Percentiles rank a stretch among this genome's conserved stretches.
Conservation (phyloP, 257 asterid species). For the Linderniella brevidens region DNA sequence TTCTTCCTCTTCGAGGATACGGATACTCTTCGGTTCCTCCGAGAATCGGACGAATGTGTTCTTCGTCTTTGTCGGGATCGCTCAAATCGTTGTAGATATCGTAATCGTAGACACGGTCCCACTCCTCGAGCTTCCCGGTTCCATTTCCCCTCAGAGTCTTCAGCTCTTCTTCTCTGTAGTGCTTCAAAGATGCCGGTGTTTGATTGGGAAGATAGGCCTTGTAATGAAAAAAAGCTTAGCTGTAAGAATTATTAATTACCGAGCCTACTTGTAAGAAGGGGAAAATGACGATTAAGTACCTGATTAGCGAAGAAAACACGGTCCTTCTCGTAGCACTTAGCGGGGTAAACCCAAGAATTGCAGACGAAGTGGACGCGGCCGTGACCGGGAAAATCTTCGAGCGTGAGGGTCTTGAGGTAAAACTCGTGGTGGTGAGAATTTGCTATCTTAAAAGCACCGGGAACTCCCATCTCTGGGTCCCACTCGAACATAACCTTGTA, state of each 20-base stretch:
- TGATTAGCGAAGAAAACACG: slow-evolving; percentile 60
- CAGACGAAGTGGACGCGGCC: slow-evolving; percentile 52
- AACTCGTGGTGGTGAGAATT: slow-evolving; percentile 54
- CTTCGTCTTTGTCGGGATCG: slow-evolving; percentile 47
- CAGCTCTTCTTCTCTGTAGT: slow-evolving; percentile 52
- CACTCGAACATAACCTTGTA: slow-evolving; percentile 48
- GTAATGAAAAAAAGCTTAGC: slow-evolving; percentile 4
- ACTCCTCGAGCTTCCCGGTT: slow-evolving; percentile 44
- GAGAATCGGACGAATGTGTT: slow-evolving; percentile 36
- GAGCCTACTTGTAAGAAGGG: neutral
- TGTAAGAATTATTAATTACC: neutral
- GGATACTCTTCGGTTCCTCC: slow-evolving; percentile 60
- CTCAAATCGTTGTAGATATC: slow-evolving; percentile 60
- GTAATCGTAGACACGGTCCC: slow-evolving; percentile 66
- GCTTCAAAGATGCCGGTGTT: slow-evolving; percentile 40
- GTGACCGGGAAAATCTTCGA: slow-evolving; percentile 51
- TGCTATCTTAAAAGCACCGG: slow-evolving; percentile 41
- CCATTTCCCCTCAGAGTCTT: slow-evolving; percentile 51
- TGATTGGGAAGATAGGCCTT: slow-evolving; percentile 64
- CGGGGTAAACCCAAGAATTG: slow-evolving; percentile 70
- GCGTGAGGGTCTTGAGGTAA: slow-evolving; percentile 54
- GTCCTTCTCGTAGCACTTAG: slow-evolving; percentile 27
- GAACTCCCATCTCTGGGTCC: slow-evolving; percentile 41
- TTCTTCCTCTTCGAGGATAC: slow-evolving; percentile 75
- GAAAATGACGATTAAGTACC: slow-evolving; percentile 15